A percentile compares a stretch with the other conserved stretches of the same genome.
Evolutionary conservation across 495 filamentous ascomycete genomes (phyloP).

Genomic region (Penicillium pancosmium): DNA sequence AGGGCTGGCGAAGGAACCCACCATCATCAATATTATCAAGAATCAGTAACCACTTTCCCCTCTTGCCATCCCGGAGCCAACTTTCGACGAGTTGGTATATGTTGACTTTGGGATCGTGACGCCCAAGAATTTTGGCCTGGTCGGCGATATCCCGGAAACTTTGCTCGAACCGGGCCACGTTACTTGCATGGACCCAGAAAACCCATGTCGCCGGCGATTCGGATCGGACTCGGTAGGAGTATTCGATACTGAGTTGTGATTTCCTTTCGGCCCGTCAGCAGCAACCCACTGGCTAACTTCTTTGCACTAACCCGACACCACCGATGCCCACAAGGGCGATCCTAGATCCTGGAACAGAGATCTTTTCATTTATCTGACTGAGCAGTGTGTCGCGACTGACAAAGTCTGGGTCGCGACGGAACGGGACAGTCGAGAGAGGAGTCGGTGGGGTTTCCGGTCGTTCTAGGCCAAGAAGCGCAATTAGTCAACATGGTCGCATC

Average conservation of each 20-base stretch:
- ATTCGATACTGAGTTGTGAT: conserved; percentile 43
- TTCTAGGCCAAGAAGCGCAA: not conserved
- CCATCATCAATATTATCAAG: conserved; percentile 24
- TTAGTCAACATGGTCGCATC: not conserved
- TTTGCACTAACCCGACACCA: conserved; percentile 33
- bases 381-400: conserved; percentile 31
- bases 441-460: conserved; percentile 18
- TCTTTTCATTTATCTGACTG: conserved; percentile 28
- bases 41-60: conserved; percentile 15
- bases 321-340: conserved; percentile 35
- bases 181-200: conserved; percentile 54
- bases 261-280: conserved; percentile 30
- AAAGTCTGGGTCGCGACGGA: conserved; percentile 38
- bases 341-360: conserved; percentile 23
- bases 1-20: conserved; percentile 25
- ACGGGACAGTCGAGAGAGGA: conserved; percentile 31
- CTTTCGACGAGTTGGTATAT: conserved; percentile 42
- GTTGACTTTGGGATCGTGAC: conserved; percentile 40
- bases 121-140: conserved; percentile 33
- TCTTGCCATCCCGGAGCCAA: conserved; percentile 42
- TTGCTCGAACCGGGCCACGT: conserved; percentile 39
- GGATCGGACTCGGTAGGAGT: conserved; percentile 34
- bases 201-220: conserved; percentile 48
- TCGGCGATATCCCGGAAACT: conserved; percentile 44
- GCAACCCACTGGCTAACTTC: not conserved